Evolutionary conservation across 768 basidiomycete species (phyloP), one percentile per base, ranked within the genome.

Genomic region (Termitomyces sp.): DNA sequence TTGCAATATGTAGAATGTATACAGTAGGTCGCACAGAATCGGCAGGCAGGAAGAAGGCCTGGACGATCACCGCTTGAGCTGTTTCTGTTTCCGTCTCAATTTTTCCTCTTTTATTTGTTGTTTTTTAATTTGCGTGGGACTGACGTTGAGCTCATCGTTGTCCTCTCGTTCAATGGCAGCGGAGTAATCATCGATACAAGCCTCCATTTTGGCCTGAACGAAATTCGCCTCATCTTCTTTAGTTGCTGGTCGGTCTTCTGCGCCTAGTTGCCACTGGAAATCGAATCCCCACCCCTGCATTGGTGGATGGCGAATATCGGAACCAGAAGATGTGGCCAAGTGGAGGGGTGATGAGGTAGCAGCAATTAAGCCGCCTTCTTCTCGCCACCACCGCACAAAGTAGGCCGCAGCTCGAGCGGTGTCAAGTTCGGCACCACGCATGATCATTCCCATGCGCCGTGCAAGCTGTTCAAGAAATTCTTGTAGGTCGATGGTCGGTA

Each of bases 351-450:
- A 71, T 12, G 79, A 73, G 27, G 85, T 80, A 56, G 86, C 83
- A 59, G 83, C 75, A 44, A 82, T 70, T 48, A 84, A 73, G 6
- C 86, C 80, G 53, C 89, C 90, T 64, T 88, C 82, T 48, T 83
- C 83, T 42, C 96, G 85, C 87, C 95, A 99, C 82, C 93, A 93
- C 45, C 83, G 79, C 42, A 98, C 82, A 66, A 98, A 88, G 79
- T 88, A 93, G 22, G 78, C 76, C 4, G 89, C 88, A 9, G 94
- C 92, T 24, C 91, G 83, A 4, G 81, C 70, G 4, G 79, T 67
- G 73, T 98, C 90, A 49, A 79, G 76, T 45, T 84, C 78, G 14
- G 89, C 93, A 5, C 95, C 93, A 60, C 86, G 83, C 62, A 81
- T 76, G 20, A 96, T 75, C 80, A 95, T 92, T n/a, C 90, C 86